Evolutionary conservation across 2,329 filamentous ascomycete genomes (phyloP), one percentile per base, ranked within the genome.

Genomic region (Clonostachys rhizophaga): DNA sequence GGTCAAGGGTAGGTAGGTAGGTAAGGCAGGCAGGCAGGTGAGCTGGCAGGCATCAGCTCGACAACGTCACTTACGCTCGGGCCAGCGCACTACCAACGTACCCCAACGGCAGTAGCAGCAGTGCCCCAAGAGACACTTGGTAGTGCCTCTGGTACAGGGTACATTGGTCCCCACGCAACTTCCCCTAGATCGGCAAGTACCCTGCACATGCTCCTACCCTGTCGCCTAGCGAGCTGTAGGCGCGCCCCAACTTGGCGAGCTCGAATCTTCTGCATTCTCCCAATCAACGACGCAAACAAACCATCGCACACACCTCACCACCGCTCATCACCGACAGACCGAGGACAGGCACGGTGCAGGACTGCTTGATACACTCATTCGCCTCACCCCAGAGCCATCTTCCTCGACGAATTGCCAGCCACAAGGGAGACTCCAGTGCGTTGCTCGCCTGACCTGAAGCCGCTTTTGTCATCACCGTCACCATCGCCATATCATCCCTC

Each of bases 401-500:
- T 30, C 24, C 24, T 30, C 8, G 24, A 30, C 24, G 24, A 30
- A 30, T 30, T 30, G 24, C 24, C 24, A 30, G 24, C 24, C 24
- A 30, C 24, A 30, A 30, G 24, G 24, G 24, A 30, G 24, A 30
- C 24, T 30, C 24, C 9, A 30, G 24, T 30, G 24, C 24, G 3
- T 30, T 30, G 20, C 11, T 42, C 24, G 36, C 37, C 17, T 17
- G 24, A 41, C 17, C 46, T 40, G 44, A 30, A 37, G 42, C 50
- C 55, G 57, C 58, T 49, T 56, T 58, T 57, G 49, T 43, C 48
- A 44, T 50, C 47, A 42, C 34, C 40, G 39, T 47, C 45, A 40
- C 40, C 40, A 45, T 9, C 24, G 24, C 9, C 24, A 30, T 10
- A 30, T 34, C 36, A 43, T 42, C 34, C 37, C 35, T 45, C 17